Base-by-base conservation (phyloP, 148 eudicot species). In the Vaccinium darrowii region DNA sequence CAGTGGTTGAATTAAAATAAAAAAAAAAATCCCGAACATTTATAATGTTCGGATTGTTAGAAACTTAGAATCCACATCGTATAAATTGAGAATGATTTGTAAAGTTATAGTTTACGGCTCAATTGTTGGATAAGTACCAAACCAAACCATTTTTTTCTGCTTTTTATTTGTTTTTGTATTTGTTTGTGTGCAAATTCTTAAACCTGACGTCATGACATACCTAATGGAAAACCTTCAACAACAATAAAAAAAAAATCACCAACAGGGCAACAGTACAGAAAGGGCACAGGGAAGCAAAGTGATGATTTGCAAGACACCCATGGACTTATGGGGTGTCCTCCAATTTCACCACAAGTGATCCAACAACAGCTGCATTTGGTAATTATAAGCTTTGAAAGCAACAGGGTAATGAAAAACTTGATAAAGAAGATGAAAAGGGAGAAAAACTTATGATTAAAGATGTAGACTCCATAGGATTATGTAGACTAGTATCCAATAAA, bases 371-470 rank as follows among this genome's bases (percentile, higher is more conserved):
- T 57, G 83, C 80, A 23, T 49, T 65, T 67, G 82, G 87, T 84
- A 69, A 88, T 88, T 57, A 86, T 88, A 78, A 73, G 85, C 78
- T 76, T 87, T 86, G 87, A 81, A 72, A 88, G 81, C 85, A 43
- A 43, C 51, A 84, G 47, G 73, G 72, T 43, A 73, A 27, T 58
- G 80, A 84, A 84, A 81, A 76, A 39, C 47, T 56, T 62, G 83
- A 69, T 53, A 30, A 36, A 53, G 43, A 83, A 36, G 63, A 51
- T 6, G 30, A 36, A 81, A 86, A 54, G 53, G 51, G 14, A 18
- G 8, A 82, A 62, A 71, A 78, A 47, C 78, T 43, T 82, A 90
- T 86, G 87, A 87, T 89, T 87, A 87, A 5, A 75, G 81, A 83
- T 85, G 88, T 86, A 79, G 86, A 87, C 88, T 78, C 82, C 0